Conservation (phyloP, 2,329 filamentous ascomycete genomes). For the Fusarium udum region DNA sequence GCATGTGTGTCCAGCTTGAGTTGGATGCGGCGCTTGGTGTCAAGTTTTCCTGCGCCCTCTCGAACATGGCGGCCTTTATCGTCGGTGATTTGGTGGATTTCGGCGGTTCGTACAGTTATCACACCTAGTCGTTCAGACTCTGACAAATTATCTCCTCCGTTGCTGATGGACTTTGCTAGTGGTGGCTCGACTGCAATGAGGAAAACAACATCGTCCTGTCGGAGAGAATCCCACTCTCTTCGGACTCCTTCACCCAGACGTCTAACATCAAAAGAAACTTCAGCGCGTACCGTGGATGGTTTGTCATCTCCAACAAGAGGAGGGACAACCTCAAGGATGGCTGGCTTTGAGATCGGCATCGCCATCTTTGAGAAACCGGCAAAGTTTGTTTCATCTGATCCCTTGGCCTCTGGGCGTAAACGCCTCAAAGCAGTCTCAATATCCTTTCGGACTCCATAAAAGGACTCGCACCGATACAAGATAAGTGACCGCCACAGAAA, state of each 20-base stretch:
- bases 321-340: slow-evolving; percentile 86
- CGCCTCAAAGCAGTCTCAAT: slow-evolving; percentile 84
- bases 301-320: slow-evolving; percentile 83
- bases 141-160: slow-evolving; percentile 57
- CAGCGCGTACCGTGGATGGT: slow-evolving; percentile 86
- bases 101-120: slow-evolving; percentile 78
- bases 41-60: slow-evolving; percentile 67
- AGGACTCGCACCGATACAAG: slow-evolving; percentile 88
- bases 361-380: slow-evolving; percentile 92
- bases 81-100: slow-evolving; percentile 86
- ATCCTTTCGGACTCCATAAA: slow-evolving; percentile 93
- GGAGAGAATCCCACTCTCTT: slow-evolving; percentile 88
- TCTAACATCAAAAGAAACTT: slow-evolving; percentile 85
- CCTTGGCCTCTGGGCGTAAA: slow-evolving; percentile 73
- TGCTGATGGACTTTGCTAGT: slow-evolving; percentile 60
- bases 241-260: slow-evolving; percentile 79
- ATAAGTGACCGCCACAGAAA: slow-evolving; percentile 96
- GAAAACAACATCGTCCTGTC: slow-evolving; percentile 89
- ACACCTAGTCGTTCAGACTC: slow-evolving; percentile 73
- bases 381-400: slow-evolving; percentile 76
- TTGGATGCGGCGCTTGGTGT: slow-evolving; percentile 77
- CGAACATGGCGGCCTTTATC: slow-evolving; percentile 81
- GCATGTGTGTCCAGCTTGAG: slow-evolving; percentile 82
- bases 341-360: slow-evolving; percentile 83
- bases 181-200: slow-evolving; percentile 78